Evolutionary conservation across 2,329 filamentous ascomycete genomes (phyloP), one percentile per base, ranked within the genome.

Genomic region (Fusarium dimerum): DNA sequence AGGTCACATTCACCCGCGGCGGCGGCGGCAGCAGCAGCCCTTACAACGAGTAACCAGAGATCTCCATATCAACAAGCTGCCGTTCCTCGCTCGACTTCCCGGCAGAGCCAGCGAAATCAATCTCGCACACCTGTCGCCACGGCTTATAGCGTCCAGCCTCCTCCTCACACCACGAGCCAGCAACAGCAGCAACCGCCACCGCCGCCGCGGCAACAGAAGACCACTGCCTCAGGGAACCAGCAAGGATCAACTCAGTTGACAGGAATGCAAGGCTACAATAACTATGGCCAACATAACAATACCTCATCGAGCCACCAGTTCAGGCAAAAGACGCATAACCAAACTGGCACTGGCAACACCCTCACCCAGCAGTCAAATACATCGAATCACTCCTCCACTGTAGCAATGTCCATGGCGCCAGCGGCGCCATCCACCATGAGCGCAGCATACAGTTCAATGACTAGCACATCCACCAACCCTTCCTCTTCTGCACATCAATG

Each of bases 91-190:
- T 59, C 67, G 11, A 66, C 66, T 51, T 74, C 74, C 12, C 63
- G 68, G 47, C 69, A 72, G 42, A 64, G 67, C 3, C 70, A 71
- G n/a, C 67, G 68, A 40, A 52, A 64, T 1, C 68, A 71, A 48
- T 67, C 55, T 6, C 66, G 59, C 15, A 68, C 70, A 18, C 66
- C 70, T 4, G 56, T 62, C 16, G 51, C 51, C n/a, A 58, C 13
- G 29, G 47, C 63, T 11, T 30, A 51, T 34, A 59, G 45, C 7
- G 57, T 59, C 11, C 59, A 57, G 38, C 51, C 63, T 16, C 55
- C 59, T 8, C 20, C 43, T 17, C 51, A 52, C 9, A 36, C 32
- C 5, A 32, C 50, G 41, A 43, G 18, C 8, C 61, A 61, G 29
- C 59, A 62, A 16, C 45, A 50, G 13, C 50, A 43, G 20, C 15